Evolutionary conservation across 306 rosid species (phyloP).

Genomic region (Prunus fruticosa): DNA sequence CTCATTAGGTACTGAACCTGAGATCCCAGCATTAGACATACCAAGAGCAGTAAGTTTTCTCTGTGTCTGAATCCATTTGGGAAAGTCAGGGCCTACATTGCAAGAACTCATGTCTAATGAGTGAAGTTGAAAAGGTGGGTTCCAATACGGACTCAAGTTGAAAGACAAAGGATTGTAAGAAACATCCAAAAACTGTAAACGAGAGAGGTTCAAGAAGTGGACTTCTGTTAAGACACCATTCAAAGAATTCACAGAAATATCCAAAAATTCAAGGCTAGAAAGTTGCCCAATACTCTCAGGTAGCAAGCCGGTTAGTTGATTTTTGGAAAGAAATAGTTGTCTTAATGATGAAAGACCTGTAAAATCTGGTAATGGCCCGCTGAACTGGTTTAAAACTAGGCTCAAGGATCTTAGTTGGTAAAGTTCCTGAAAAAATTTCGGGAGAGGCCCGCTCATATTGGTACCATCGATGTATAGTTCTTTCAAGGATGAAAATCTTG

Average conservation of each 20-base stretch:
- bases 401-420: conserved; percentile 20
- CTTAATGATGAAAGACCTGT: background rate
- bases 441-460: conserved; percentile 23
- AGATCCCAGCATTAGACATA: conserved; percentile 10
- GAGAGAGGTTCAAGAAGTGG: conserved; percentile 15
- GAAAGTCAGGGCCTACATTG: conserved; percentile 36
- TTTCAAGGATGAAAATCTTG: conserved; percentile 16
- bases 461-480: conserved; percentile 3
- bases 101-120: background rate
- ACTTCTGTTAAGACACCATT: conserved; percentile 17
- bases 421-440: background rate
- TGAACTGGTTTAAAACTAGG: conserved; percentile 12
- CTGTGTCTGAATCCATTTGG: conserved; percentile 38
- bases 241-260: conserved; percentile 14
- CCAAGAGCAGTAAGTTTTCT: background rate
- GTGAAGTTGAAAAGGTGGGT: conserved; percentile 15
- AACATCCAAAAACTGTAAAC: background rate
- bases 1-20: conserved; percentile 14
- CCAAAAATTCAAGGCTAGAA: background rate
- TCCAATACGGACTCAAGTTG: conserved; percentile 26
- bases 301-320: conserved; percentile 16
- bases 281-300: conserved; percentile 16
- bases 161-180: conserved; percentile 18
- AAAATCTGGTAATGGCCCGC: conserved; percentile 21
- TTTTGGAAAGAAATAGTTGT: background rate